Evolutionary conservation across 2,329 filamentous ascomycete genomes (phyloP), one percentile per base, ranked within the genome.

Genomic region (Alternaria burnsii): DNA sequence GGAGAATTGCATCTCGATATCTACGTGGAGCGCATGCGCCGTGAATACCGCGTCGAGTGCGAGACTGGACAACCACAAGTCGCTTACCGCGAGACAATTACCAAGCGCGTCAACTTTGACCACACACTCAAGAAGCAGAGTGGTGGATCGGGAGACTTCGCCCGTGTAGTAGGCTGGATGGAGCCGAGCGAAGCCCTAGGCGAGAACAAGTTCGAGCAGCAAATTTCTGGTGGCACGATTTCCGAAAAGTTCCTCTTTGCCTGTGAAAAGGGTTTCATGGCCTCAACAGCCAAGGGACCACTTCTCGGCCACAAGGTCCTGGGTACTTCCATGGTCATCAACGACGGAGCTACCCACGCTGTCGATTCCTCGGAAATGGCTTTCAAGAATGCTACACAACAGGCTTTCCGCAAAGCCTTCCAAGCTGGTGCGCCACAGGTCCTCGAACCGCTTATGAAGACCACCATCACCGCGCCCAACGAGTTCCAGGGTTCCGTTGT

Each of bases 401-500:
- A 97, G 84, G 95, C 95, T 26, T 99, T 99, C 89, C 89, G 91
- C 71, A 97, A 97, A 82, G 91, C 93, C 18, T 98, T 99, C 83
- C 84, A 86, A 61, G 88, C 91, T 12, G 92, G 90, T 34, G 87
- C 89, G 53, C 94, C 94, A 3, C 87, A 92, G 72, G 89, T 99
- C 10, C 88, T 99, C 36, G 95, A 99, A 81, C 95, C 95, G 5
- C 82, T 99, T 55, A 99, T 99, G 95, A 98, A 97, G 86, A 97
- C 93, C 0, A 94, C 93, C 62, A 93, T 99, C 73, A 97, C 93
- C 32, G 94, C 95, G 1, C 95, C 95, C 47, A 93, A 91, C 74
- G 95, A 99, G 84, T 99, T 98, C 85, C 95, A 99, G 82, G 95
- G 95, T 76, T 94, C 93, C 77, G 91, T 99, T 67, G 92, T 98